These are phyloP conservation scores for Tausonia pullulans DNA, from an alignment of 1,284 basidiomycete genomes.

Conservation along the genomic window DNA sequence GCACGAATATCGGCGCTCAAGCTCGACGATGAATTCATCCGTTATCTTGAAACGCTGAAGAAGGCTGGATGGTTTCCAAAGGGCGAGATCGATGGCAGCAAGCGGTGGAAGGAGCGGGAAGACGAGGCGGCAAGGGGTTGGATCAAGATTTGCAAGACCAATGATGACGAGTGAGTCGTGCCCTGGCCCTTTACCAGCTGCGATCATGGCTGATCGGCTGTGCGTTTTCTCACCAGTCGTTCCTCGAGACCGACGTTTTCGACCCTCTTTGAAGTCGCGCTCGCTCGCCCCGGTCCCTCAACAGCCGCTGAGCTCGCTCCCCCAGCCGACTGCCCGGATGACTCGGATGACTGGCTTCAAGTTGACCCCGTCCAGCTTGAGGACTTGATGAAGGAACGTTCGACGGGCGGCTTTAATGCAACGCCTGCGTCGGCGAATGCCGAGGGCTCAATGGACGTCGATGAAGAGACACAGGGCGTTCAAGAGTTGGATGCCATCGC, in stretches of 20 bases:
- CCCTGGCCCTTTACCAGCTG: slow-evolving; percentile 26
- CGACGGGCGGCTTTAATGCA: neutral
- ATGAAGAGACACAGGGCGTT: neutral
- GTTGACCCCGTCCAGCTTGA: slow-evolving; percentile 34
- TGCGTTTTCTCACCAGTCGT: neutral
- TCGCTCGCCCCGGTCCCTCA: slow-evolving; percentile 1
- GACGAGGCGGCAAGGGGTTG: slow-evolving; percentile 55
- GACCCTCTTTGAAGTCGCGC: slow-evolving; percentile 30
- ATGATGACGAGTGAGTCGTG: slow-evolving; percentile 61
- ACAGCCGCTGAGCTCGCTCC: slow-evolving; percentile 3
- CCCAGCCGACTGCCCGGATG: slow-evolving; percentile 23
- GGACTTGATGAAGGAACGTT: slow-evolving; percentile 19
- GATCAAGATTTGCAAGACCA: slow-evolving; percentile 39
- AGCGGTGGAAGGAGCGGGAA: slow-evolving; percentile 61
- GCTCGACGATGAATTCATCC: slow-evolving; percentile 50
- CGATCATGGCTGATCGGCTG: neutral
- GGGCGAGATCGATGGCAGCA: slow-evolving; percentile 57
- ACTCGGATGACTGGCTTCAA: slow-evolving; percentile 34
- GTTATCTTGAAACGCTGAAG: slow-evolving; percentile 55
- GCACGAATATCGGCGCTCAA: slow-evolving; percentile 37
- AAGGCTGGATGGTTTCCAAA: slow-evolving; percentile 60
- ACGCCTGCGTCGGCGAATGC: neutral
- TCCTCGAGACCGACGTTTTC: slow-evolving; percentile 11
- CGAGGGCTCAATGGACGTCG: neutral
- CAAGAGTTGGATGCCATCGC: slow-evolving; percentile 54